Percentiles rank a stretch among this genome's conserved stretches.
These are phyloP conservation scores for Arctostaphylos glauca DNA, from an alignment of 148 eudicot genomes.

Conservation along the genomic window DNA sequence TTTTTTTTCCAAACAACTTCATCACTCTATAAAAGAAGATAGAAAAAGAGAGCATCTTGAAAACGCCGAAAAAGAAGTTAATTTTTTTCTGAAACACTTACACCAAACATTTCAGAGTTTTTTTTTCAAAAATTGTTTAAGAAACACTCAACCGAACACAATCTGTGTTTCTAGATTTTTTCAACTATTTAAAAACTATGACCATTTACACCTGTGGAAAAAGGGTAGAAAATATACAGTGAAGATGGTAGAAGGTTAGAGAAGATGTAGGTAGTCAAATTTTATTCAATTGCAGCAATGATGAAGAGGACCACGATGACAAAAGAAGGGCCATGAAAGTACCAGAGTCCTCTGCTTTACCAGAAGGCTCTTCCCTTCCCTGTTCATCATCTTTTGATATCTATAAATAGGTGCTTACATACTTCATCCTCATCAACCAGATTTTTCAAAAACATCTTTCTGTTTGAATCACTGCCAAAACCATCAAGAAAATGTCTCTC, in stretches of 20 bases:
- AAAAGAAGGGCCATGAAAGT: slow-evolving; percentile 1
- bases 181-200: no score
- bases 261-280: background rate
- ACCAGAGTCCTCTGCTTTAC: background rate
- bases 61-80: no score
- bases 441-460: background rate
- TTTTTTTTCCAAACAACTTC: no score
- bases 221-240: background rate
- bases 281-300: background rate
- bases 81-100: no score
- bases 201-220: background rate
- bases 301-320: background rate
- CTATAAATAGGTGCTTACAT: background rate
- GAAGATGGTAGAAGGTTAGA: background rate
- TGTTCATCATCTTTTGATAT: background rate
- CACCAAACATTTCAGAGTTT: no score
- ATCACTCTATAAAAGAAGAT: no score
- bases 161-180: no score
- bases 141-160: no score
- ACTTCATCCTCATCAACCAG: background rate
- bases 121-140: no score
- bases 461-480: background rate
- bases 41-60: no score
- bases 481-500: background rate
- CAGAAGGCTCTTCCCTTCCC: background rate